Conservation (phyloP, 768 basidiomycete genomes). For the Kwoniella bestiolae region DNA sequence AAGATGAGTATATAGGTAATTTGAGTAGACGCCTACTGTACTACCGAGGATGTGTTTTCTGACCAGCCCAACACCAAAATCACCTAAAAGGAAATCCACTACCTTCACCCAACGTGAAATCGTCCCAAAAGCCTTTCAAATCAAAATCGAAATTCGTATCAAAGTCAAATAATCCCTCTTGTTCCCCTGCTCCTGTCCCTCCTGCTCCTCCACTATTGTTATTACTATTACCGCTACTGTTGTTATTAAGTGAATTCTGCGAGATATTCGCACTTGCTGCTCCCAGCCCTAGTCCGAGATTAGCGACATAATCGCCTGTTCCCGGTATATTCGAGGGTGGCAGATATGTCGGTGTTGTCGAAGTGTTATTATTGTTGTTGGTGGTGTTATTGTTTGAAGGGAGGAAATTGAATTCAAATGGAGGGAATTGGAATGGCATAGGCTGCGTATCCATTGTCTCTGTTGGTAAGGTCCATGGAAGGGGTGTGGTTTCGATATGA, state of each 20-base stretch:
- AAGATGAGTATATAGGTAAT: too few relatives aligned
- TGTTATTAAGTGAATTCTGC: neutral
- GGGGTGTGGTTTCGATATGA: constrained; percentile 13
- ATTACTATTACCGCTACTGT: neutral
- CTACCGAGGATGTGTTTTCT: too few relatives aligned
- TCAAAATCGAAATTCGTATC: constrained; percentile 46
- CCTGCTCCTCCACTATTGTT: neutral
- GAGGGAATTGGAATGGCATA: constrained; percentile 14
- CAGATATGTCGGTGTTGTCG: constrained; percentile 7
- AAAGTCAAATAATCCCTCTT: constrained; percentile 43
- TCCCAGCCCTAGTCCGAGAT: constrained; percentile 4
- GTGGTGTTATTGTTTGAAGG: neutral
- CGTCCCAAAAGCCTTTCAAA: constrained; percentile 49
- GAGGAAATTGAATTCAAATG: constrained; percentile 9
- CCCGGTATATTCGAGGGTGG: neutral
- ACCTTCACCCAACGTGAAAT: constrained; percentile 43
- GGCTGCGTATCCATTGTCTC: constrained; percentile 17
- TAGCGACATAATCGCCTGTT: constrained; percentile 1
- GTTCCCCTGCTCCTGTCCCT: neutral
- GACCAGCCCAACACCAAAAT: too few relatives aligned
- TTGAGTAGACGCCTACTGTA: too few relatives aligned
- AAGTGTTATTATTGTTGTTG: neutral
- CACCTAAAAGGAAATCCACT: constrained; percentile 46
- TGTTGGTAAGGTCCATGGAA: constrained; percentile 21
- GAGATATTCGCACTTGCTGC: constrained; percentile 1